Evolutionary conservation across 1,139 yeast genomes (phyloP).

Genomic region (Suhomyces taliae): DNA sequence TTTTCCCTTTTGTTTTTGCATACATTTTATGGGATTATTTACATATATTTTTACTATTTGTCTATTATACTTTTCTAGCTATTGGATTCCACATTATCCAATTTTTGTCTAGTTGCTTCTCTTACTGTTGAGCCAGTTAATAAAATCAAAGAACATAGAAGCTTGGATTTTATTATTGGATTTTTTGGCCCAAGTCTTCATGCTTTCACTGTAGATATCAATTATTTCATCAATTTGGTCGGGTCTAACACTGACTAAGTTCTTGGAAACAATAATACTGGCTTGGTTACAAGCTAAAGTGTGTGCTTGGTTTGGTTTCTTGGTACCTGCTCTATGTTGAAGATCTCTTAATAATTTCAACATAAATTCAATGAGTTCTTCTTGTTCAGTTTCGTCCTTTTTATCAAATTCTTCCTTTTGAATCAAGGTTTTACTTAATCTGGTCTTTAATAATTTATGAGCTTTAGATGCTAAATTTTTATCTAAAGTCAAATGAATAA

Average conservation of each 20-base stretch:
- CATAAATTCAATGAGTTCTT: slow-evolving; percentile 19
- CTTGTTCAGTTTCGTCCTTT: slow-evolving; percentile 16
- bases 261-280: slow-evolving; percentile 62
- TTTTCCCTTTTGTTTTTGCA: not conserved
- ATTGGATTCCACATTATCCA: not conserved
- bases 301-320: slow-evolving; percentile 51
- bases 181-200: slow-evolving; percentile 61
- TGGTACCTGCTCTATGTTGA: slow-evolving; percentile 40
- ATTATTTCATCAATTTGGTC: slow-evolving; percentile 39
- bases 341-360: slow-evolving; percentile 31
- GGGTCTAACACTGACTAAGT: slow-evolving; percentile 41
- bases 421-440: slow-evolving; percentile 56
- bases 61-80: not conserved
- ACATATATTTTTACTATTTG: not conserved
- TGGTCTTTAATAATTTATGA: slow-evolving; percentile 65
- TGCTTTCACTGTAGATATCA: slow-evolving; percentile 54
- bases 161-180: slow-evolving; percentile 53
- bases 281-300: slow-evolving; percentile 59
- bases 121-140: slow-evolving; percentile 71
- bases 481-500: slow-evolving; percentile 69
- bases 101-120: slow-evolving; percentile 13
- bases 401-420: slow-evolving; percentile 20
- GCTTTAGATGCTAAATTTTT: slow-evolving; percentile 71
- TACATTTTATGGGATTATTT: not conserved
- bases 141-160: slow-evolving; percentile 70